Base-by-base conservation (phyloP, 2,329 filamentous ascomycete genomes). In the Leptodontidium sp. region DNA sequence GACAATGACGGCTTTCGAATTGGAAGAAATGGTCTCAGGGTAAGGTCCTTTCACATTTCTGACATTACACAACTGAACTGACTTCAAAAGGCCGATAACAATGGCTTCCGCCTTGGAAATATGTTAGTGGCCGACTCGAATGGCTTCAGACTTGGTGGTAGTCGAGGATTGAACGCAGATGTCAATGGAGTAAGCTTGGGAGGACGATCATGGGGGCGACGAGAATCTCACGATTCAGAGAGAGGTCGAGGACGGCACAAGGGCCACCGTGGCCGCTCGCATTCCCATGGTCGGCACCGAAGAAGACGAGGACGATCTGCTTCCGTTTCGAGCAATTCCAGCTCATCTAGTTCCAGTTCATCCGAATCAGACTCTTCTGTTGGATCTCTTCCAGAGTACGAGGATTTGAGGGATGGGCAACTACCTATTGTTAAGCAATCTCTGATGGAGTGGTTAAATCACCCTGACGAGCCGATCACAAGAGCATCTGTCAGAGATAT, bases 321-420 rank as follows among this genome's bases (percentile, higher is more conserved):
- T 24, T 71, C 77, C 55, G 65, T 62, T 26, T 71, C 71, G 29
- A 70, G 65, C 40, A 72, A 65, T 29, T 78, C 77, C 1, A 68
- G 79, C 77, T n/a, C 77, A 3, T 82, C 80, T 0, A 80, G 78
- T 0, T 81, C 79, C 0, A 78, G 77, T 11, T 80, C 75, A 4
- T 72, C 70, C 2, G 67, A 65, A 35, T 81, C 80, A 0, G 68
- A 70, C 11, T 77, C 78, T 0, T 85, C 84, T 1, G 77, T 88
- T 65, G 86, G 83, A 45, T 87, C 85, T 1, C 83, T 89, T 0
- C 85, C 86, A 0, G 82, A 85, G 64, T 84, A 84, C 73, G 84
- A 87, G 67, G 82, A 85, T 52, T 79, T 89, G 1, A 77, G 76
- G 14, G 82, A 84, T 64, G 74, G 79, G 21, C 86, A 88, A 75